A percentile compares a stretch with the other conserved stretches of the same genome.
Conservation (phyloP, 176 grass and related monocot genomes). For the Lolium multiflorum region DNA sequence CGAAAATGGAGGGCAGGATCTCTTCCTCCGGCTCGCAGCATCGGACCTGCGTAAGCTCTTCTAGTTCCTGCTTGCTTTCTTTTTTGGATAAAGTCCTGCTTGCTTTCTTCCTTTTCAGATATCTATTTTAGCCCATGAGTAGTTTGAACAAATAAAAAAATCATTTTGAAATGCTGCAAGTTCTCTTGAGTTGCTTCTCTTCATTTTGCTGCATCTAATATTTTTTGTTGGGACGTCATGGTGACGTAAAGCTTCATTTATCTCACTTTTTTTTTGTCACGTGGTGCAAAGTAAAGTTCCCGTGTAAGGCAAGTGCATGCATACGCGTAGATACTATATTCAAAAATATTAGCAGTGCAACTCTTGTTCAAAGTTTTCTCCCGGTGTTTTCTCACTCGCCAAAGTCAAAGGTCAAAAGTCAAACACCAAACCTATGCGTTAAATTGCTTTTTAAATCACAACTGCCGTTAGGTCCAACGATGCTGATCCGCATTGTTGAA, state of each 20-base stretch:
- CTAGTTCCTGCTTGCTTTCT: not conserved
- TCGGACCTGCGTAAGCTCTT: constrained; percentile 40
- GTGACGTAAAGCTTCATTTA: not conserved
- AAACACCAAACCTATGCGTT: not conserved
- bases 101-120: not conserved
- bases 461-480: constrained; percentile 41
- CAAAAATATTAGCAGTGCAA: not conserved
- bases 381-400: constrained; percentile 19
- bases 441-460: not conserved
- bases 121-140: too few species aligned
- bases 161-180: too few species aligned
- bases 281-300: not conserved
- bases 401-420: constrained; percentile 9
- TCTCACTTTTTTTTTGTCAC: not conserved
- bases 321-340: not conserved
- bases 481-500: not conserved
- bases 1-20: constrained; percentile 46
- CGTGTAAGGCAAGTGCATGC: not conserved
- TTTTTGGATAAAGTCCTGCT: too few species aligned
- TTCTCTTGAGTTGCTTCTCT: too few species aligned
- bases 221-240: too few species aligned
- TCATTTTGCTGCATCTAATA: too few species aligned
- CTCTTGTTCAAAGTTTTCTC: not conserved
- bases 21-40: constrained; percentile 51
- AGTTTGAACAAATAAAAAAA: too few species aligned